Evolutionary conservation across 1,284 basidiomycete species (phyloP), one percentile per base, ranked within the genome.

Genomic region (Anthracocystis walkeri): DNA sequence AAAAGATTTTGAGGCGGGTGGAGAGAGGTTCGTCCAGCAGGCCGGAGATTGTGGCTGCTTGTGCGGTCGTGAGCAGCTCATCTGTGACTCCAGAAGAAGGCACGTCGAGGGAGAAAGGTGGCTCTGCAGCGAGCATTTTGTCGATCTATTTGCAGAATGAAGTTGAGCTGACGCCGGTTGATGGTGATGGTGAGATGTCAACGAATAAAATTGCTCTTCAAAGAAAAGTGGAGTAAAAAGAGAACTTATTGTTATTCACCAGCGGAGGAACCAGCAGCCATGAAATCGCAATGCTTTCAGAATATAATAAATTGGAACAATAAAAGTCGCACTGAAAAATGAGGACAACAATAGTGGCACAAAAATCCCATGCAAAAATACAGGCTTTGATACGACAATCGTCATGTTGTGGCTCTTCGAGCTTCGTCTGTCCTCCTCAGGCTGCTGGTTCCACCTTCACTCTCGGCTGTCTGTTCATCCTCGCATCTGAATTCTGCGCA

Each of bases 11-110:
- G 53, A 75, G 65, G 16, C 72, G 46, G n/a, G 55, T 46, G 11
- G 60, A 8, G 8, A 63, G 35, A 16, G 72, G 72, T 44, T 75
- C 72, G 38, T 75, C 66, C 16, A 75, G 54, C 5, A 74, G 25
- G 20, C 61, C 62, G 3, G 42, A 38, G 5, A 62, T 45, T 18
- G 62, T 31, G 10, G 64, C 57, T 27, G 62, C 42, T 21, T 61
- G 42, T 16, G 62, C 54, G 29, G 40, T 58, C 31, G 68, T 71
- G 20, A 71, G 68, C 11, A 71, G 58, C 18, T 65, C 58, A 16
- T 58, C 41, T 3, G 21, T 38, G 14, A n/a, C 38, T 12, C 23
- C 29, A 4, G 41, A 14, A 11, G 44, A 35, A 23, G 23, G n/a
- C 1, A 33, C 14, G 4, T 58, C 58, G 45, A 65, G 54, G 7